Conservation (phyloP, 1,284 basidiomycete genomes). For the Somion occarium region DNA sequence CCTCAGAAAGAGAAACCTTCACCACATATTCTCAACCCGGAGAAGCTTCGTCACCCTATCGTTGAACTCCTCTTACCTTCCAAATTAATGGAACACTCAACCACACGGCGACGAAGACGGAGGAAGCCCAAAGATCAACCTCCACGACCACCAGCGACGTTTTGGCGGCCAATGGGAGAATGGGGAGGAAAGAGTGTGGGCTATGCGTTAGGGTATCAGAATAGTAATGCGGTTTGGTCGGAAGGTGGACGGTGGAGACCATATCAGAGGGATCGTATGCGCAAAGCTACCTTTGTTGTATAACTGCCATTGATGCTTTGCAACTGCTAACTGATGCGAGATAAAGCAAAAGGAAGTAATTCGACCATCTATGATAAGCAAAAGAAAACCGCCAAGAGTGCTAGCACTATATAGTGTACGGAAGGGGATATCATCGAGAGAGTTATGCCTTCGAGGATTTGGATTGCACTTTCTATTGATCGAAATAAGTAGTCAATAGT, state of each 20-base stretch:
- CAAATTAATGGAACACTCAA: constrained; percentile 7
- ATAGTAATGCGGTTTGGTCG: constrained; percentile 25
- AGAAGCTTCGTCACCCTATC: background rate
- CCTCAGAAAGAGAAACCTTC: constrained; percentile 2
- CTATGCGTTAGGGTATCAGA: constrained; percentile 30
- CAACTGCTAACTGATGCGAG: too few relatives aligned
- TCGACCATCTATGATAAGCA: too few relatives aligned
- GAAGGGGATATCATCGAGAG: background rate
- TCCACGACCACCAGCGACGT: constrained; percentile 21
- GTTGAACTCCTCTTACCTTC: background rate
- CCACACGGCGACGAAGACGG: constrained; percentile 11
- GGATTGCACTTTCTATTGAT: constrained; percentile 22
- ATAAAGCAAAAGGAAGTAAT: too few relatives aligned
- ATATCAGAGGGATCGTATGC: constrained; percentile 29
- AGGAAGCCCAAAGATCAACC: constrained; percentile 11
- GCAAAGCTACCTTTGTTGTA: constrained; percentile 15
- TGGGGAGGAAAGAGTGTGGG: constrained; percentile 28
- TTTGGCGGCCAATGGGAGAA: constrained; percentile 26
- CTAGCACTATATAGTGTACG: too few relatives aligned
- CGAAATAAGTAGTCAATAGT: constrained; percentile 1
- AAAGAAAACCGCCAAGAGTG: too few relatives aligned
- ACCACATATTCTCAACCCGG: constrained; percentile 1
- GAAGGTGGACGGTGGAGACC: constrained; percentile 13
- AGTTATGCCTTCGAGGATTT: constrained; percentile 20
- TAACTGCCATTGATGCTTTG: constrained; percentile 1